phyloP scores from a whole-genome alignment of 352 stramenopile genomes.

The Globisporangium paddicum region DNA sequence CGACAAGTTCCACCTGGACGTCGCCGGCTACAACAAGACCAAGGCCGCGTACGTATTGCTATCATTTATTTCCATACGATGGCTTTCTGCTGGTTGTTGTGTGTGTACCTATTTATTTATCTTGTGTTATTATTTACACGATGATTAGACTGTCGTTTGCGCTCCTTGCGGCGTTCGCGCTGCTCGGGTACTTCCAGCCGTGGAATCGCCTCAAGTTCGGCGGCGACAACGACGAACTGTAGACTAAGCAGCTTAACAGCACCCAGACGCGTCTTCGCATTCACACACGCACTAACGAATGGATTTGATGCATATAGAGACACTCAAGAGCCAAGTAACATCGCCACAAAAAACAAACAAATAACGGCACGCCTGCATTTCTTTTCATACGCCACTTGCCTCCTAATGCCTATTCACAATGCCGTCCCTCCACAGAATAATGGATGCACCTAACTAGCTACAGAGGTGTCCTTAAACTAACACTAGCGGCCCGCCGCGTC shows the following conservation, averaged over 20 bases:
- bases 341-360: not conserved
- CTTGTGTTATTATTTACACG: not conserved
- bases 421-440: conserved; percentile 9
- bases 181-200: conserved; percentile 74
- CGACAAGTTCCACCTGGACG: conserved; percentile 69
- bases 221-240: conserved; percentile 38
- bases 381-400: not conserved
- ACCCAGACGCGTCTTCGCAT: not conserved
- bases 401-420: not conserved
- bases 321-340: not conserved
- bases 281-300: not conserved
- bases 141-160: conserved; percentile 33
- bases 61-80: not conserved
- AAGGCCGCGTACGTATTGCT: conserved; percentile 70
- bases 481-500: no score
- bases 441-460: no score
- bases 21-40: conserved; percentile 76
- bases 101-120: not conserved
- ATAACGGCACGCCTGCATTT: not conserved
- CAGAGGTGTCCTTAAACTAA: no score
- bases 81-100: not conserved
- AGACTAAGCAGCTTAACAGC: conserved; percentile 5
- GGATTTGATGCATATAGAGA: not conserved
- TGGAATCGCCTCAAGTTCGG: conserved; percentile 30
- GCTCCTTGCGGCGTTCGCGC: conserved; percentile 46